phyloP scores from a whole-genome alignment of 768 basidiomycete genomes.

The Nevesoporus exiguus region DNA sequence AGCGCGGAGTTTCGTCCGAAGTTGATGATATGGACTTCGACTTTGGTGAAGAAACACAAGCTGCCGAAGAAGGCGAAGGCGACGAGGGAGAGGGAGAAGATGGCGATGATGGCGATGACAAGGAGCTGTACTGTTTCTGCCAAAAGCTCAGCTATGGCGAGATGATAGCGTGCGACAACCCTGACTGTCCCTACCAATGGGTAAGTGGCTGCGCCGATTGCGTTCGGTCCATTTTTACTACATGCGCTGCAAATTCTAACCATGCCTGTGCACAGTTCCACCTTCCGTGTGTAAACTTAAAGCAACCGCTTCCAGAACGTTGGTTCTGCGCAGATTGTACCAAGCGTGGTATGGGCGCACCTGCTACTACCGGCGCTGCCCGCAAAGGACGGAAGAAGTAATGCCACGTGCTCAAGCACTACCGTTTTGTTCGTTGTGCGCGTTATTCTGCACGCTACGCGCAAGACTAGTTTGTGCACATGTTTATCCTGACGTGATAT shows the following conservation, averaged over 20 bases:
- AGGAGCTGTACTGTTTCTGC: constrained; percentile 60
- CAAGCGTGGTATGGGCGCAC: constrained; percentile 34
- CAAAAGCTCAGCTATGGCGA: constrained; percentile 61
- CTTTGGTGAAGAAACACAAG: constrained; percentile 30
- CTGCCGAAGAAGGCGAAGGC: constrained; percentile 30
- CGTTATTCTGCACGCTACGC: background rate
- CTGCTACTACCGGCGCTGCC: constrained; percentile 21
- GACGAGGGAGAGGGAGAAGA: constrained; percentile 41
- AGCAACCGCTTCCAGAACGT: constrained; percentile 50
- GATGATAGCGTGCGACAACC: constrained; percentile 65
- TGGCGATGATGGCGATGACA: constrained; percentile 53
- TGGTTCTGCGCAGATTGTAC: constrained; percentile 63
- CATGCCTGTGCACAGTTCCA: constrained; percentile 46
- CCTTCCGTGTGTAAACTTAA: constrained; percentile 56
- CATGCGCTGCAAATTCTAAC: constrained; percentile 10
- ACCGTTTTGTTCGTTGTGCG: background rate
- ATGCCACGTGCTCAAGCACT: background rate
- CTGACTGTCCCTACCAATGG: constrained; percentile 58
- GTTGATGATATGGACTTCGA: constrained; percentile 35
- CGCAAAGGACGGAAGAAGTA: constrained; percentile 45
- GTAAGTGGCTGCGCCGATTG: constrained; percentile 36
- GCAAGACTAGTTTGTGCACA: background rate
- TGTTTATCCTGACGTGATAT: constrained; percentile 1
- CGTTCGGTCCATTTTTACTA: background rate
- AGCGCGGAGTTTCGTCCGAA: constrained; percentile 35